Percentiles rank a stretch among this genome's conserved stretches.
Evolutionary conservation across 371 early-diverging fungal species (phyloP).

Genomic region (Umbelopsis sp.): DNA sequence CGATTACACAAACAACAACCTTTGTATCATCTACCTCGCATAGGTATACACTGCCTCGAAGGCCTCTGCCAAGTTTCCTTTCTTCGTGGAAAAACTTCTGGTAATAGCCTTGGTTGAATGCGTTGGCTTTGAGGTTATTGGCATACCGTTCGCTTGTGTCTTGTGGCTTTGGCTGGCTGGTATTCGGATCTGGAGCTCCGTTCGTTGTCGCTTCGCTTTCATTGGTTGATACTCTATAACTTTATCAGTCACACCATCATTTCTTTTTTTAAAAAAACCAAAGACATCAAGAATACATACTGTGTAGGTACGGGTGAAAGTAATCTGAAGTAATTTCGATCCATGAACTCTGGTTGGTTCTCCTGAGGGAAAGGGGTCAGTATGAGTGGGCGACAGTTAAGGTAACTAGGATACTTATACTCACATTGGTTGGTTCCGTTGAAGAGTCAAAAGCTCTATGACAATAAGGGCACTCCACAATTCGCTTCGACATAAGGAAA

Average conservation of each 20-base stretch:
- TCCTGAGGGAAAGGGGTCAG: slow-evolving; percentile 15
- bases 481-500: neutral
- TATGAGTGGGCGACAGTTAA: neutral
- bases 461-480: slow-evolving; percentile 40
- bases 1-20: too few species aligned
- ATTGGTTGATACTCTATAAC: neutral
- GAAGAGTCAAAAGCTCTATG: slow-evolving; percentile 34
- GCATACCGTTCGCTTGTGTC: slow-evolving; percentile 1
- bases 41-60: slow-evolving; percentile 88
- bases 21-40: slow-evolving; percentile 61
- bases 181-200: neutral
- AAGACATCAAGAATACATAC: slow-evolving; percentile 28
- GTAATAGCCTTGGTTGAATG: slow-evolving; percentile 93
- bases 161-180: neutral
- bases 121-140: slow-evolving; percentile 44
- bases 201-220: neutral
- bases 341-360: slow-evolving; percentile 55
- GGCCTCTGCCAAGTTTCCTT: slow-evolving; percentile 87
- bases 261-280: too few species aligned
- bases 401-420: neutral
- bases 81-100: slow-evolving; percentile 90
- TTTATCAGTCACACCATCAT: too few species aligned
- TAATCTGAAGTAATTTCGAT: slow-evolving; percentile 68
- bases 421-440: slow-evolving; percentile 27
- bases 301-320: slow-evolving; percentile 49